Evolutionary conservation across 371 early-diverging fungal species (phyloP).

Genomic region (Circinella umbellata): DNA sequence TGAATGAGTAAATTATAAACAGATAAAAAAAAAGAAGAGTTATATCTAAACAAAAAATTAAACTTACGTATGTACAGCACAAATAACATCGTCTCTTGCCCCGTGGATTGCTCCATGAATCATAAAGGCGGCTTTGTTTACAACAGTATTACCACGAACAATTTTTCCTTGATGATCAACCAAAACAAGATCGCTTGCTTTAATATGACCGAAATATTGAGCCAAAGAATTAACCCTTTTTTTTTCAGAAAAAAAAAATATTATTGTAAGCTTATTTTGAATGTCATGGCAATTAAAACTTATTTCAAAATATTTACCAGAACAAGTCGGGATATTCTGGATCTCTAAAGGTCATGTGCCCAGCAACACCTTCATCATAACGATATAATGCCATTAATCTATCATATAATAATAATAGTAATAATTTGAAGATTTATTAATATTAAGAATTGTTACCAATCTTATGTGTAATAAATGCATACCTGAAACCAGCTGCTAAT

Average conservation of each 20-base stretch:
- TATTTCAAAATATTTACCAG: slow-evolving; percentile 37
- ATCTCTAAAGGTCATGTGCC: slow-evolving; percentile 62
- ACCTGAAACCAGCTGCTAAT: slow-evolving; percentile 59
- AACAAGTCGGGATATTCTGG: slow-evolving; percentile 64
- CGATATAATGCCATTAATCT: slow-evolving; percentile 59
- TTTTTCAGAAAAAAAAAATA: neutral
- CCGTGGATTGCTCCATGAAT: slow-evolving; percentile 63
- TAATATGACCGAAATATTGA: slow-evolving; percentile 58
- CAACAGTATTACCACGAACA: slow-evolving; percentile 48
- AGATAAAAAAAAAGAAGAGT: no score
- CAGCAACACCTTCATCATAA: slow-evolving; percentile 53
- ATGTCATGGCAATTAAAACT: no score
- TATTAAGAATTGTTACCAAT: no score
- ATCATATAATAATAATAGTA: neutral
- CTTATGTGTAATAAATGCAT: no score
- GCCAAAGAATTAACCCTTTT: slow-evolving; percentile 62
- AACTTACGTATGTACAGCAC: slow-evolving; percentile 58
- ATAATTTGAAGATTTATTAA: no score
- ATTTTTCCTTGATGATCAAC: slow-evolving; percentile 60
- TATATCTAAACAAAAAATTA: no score
- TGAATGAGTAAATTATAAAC: no score
- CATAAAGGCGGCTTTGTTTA: slow-evolving; percentile 68
- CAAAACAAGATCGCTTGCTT: slow-evolving; percentile 57
- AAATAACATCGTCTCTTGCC: slow-evolving; percentile 52
- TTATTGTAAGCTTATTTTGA: neutral